Percentiles rank a stretch among this genome's conserved stretches.
Evolutionary conservation across 352 stramenopile species (phyloP).

Genomic region (Elongisporangium undulatum): DNA sequence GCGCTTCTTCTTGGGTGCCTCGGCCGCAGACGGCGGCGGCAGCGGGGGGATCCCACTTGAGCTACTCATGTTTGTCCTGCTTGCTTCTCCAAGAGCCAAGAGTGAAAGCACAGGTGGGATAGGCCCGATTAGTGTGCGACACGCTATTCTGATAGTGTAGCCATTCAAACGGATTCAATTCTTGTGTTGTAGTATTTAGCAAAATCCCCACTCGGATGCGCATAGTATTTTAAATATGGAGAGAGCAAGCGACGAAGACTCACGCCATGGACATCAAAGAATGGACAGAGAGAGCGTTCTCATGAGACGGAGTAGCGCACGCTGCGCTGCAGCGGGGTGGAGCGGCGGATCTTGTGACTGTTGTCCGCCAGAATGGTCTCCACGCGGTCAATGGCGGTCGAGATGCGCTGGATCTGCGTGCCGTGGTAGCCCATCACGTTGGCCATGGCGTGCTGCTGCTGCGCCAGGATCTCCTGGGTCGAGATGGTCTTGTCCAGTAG

Average conservation of each 20-base stretch:
- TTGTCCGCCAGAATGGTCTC: slow-evolving; percentile 55
- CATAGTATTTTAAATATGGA: neutral
- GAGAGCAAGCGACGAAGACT: neutral
- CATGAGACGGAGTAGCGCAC: neutral
- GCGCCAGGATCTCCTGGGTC: slow-evolving; percentile 71
- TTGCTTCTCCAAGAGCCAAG: neutral
- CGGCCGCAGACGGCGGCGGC: slow-evolving; percentile 6
- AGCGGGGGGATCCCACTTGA: neutral
- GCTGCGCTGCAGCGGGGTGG: neutral
- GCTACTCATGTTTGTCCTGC: neutral
- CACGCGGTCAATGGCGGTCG: slow-evolving; percentile 61
- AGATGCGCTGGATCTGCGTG: slow-evolving; percentile 60
- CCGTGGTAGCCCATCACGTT: slow-evolving; percentile 60
- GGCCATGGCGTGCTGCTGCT: slow-evolving; percentile 71
- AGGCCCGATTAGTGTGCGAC: neutral
- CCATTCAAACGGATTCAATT: too few species aligned
- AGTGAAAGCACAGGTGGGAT: neutral
- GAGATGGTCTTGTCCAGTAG: slow-evolving; percentile 75
- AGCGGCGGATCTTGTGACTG: neutral
- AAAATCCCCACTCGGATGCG: neutral
- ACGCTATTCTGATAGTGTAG: neutral
- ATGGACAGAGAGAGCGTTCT: neutral
- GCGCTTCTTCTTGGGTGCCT: slow-evolving; percentile 53
- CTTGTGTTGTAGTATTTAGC: neutral
- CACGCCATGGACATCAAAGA: neutral